phyloP scores from a whole-genome alignment of 164 flowering plant species.

The Vitis labrusca region DNA sequence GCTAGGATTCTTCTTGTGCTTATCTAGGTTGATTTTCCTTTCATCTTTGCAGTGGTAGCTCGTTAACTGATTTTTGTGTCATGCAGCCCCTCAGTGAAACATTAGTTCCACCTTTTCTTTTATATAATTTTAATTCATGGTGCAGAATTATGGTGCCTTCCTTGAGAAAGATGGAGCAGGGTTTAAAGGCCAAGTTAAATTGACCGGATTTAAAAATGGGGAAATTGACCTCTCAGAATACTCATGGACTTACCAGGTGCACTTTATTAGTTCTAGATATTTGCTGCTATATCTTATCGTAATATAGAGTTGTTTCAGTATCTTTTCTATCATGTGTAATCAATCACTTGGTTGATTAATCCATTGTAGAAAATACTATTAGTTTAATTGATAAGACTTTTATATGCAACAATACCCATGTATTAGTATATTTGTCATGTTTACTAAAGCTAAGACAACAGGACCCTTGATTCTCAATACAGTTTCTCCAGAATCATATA shows the following conservation, averaged over 20 bases:
- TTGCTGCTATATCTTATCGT: background rate
- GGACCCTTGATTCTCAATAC: too few species aligned
- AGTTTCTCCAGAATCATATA: too few species aligned
- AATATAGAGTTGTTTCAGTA: background rate
- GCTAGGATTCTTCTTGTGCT: background rate
- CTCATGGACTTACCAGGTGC: slow-evolving; percentile 86
- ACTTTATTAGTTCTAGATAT: background rate
- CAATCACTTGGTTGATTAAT: background rate
- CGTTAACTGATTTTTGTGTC: background rate
- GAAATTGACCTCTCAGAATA: slow-evolving; percentile 61
- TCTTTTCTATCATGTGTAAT: background rate
- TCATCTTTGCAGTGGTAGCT: too few species aligned
- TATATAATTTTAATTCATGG: slow-evolving; percentile 13
- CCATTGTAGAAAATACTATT: too few species aligned
- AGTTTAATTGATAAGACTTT: too few species aligned
- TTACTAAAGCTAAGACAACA: too few species aligned
- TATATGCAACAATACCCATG: too few species aligned
- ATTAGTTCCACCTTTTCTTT: background rate
- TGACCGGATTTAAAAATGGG: slow-evolving; percentile 63
- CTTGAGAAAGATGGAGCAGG: slow-evolving; percentile 95
- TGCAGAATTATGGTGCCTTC: slow-evolving; percentile 90
- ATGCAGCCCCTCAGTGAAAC: background rate
- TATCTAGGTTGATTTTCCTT: background rate
- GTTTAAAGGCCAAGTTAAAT: slow-evolving; percentile 62
- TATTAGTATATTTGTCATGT: too few species aligned